Percentiles rank a stretch among this genome's conserved stretches.
phyloP scores from a whole-genome alignment of 1,284 basidiomycete genomes.

The Lignosus rhinocerotis region DNA sequence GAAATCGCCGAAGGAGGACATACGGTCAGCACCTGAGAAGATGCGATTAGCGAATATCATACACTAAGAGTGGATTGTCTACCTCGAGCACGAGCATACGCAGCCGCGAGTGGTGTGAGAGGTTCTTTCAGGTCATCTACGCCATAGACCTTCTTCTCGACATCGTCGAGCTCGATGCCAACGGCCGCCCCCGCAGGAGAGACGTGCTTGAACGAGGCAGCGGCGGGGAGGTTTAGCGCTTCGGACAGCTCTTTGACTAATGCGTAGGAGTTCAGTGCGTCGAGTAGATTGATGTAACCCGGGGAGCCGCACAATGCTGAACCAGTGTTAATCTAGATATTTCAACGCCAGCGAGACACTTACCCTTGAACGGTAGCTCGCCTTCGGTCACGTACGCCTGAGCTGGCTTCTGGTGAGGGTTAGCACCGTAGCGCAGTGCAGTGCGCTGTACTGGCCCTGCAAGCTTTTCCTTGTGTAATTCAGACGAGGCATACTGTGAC shows the following conservation, averaged over 20 bases:
- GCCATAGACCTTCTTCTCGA: constrained; percentile 94
- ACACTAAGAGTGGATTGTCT: constrained; percentile 16
- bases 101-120: constrained; percentile 87
- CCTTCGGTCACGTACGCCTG: constrained; percentile 94
- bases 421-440: constrained; percentile 92
- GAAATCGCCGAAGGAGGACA: constrained; percentile 99
- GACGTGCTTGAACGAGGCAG: constrained; percentile 99
- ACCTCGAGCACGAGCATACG: constrained; percentile 96
- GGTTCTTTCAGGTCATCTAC: constrained; percentile 93
- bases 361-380: constrained; percentile 92
- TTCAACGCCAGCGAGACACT: constrained; percentile 6
- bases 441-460: constrained; percentile 81
- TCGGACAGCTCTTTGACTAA: constrained; percentile 94
- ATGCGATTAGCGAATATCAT: background rate
- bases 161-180: constrained; percentile 80
- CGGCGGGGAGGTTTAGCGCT: constrained; percentile 87
- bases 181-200: constrained; percentile 97
- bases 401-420: constrained; percentile 98
- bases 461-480: constrained; percentile 61
- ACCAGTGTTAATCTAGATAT: background rate
- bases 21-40: constrained; percentile 89
- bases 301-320: constrained; percentile 91
- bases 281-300: constrained; percentile 99
- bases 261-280: constrained; percentile 96
- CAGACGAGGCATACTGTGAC: constrained; percentile 88